A percentile compares a stretch with the other conserved stretches of the same genome.
These are phyloP conservation scores for Mortierella sp. DNA, from an alignment of 371 early-diverging fungal genomes.

Conservation along the genomic window DNA sequence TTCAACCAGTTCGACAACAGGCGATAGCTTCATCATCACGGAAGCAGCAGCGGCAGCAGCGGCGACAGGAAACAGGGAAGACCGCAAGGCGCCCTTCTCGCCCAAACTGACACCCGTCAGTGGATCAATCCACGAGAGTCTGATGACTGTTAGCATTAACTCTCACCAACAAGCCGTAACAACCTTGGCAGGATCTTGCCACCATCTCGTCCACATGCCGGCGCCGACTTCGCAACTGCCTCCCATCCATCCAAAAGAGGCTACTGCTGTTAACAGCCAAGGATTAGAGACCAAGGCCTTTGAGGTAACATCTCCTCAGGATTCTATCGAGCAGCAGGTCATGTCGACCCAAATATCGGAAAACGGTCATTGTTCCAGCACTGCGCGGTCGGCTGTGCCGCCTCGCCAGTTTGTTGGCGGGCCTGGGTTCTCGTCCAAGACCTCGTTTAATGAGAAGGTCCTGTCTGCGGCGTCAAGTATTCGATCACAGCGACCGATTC, in stretches of 20 bases:
- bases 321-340: conserved; percentile 50
- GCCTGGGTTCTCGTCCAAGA: background rate
- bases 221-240: conserved; percentile 13
- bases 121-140: conserved; percentile 25
- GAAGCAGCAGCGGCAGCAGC: conserved; percentile 7
- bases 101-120: conserved; percentile 16
- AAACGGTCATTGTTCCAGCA: conserved; percentile 7
- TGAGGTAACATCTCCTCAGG: background rate
- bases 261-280: background rate
- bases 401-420: background rate
- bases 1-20: conserved; percentile 13
- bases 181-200: background rate
- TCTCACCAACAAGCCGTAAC: background rate
- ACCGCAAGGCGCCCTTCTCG: conserved; percentile 8
- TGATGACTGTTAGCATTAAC: background rate
- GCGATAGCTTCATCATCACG: background rate
- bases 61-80: conserved; percentile 14
- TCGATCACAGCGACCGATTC: conserved; percentile 19
- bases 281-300: background rate
- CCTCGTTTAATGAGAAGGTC: conserved; percentile 17
- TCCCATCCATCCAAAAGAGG: conserved; percentile 22
- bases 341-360: conserved; percentile 51
- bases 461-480: conserved; percentile 4
- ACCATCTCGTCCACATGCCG: background rate
- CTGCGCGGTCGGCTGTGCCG: conserved; percentile 5